A percentile compares a stretch with the other conserved stretches of the same genome.
phyloP scores from a whole-genome alignment of 306 rosid species.

The Prunus campanulata region DNA sequence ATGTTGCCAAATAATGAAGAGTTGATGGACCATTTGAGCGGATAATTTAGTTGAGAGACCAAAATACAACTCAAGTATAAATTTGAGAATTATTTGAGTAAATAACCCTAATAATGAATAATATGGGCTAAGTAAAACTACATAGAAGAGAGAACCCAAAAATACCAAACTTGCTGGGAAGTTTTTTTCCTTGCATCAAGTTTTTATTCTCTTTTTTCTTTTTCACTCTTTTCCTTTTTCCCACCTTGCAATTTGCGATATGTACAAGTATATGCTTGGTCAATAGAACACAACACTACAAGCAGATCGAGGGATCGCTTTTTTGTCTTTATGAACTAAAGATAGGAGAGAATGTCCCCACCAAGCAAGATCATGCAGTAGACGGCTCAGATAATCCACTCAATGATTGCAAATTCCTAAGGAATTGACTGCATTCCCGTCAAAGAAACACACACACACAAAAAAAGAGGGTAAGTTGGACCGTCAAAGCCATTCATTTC shows the following conservation, averaged over 20 bases:
- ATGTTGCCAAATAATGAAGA: no score
- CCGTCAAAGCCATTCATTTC: conserved; percentile 79
- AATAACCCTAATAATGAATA: no score
- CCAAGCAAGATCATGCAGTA: neutral
- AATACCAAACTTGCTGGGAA: conserved; percentile 37
- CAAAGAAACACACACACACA: no score
- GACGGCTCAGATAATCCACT: neutral
- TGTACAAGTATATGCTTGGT: neutral
- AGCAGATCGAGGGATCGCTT: neutral
- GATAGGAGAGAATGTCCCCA: neutral
- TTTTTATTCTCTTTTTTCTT: conserved; percentile 4
- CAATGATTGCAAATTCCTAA: neutral
- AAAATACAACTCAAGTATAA: no score
- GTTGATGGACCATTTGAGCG: no score
- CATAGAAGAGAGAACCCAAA: neutral
- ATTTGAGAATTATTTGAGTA: fast-evolving
- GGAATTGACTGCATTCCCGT: no score
- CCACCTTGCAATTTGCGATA: neutral
- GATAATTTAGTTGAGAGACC: fast-evolving
- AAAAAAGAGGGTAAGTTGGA: conserved; percentile 43
- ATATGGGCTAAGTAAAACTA: conserved; percentile 1
- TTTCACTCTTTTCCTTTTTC: conserved; percentile 2
- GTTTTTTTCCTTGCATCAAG: neutral
- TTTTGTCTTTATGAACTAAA: neutral
- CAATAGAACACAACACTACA: neutral